phyloP scores from a whole-genome alignment of 106 monocot genomes.

The Dendrobium officinale region DNA sequence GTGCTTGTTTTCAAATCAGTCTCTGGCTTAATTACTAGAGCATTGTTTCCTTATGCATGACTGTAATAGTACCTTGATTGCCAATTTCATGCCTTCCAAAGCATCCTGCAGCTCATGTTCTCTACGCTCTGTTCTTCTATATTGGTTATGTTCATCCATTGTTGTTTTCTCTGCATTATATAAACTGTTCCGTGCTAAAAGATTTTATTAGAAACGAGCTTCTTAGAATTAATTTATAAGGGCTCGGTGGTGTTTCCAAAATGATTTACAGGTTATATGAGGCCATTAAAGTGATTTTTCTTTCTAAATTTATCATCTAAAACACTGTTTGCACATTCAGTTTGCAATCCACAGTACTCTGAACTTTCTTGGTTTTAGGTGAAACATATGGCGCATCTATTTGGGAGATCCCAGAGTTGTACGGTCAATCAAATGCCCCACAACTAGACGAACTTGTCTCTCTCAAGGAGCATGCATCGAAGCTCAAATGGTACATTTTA shows the following conservation, averaged over 20 bases:
- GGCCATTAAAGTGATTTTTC: neutral
- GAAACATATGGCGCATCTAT: conserved; percentile 81
- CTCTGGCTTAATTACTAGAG: no score
- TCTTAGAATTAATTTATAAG: neutral
- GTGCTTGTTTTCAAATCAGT: no score
- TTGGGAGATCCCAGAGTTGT: conserved; percentile 83
- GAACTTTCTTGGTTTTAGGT: conserved; percentile 33
- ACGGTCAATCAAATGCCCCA: conserved; percentile 72
- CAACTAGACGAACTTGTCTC: conserved; percentile 71
- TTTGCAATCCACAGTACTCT: neutral
- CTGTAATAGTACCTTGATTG: no score
- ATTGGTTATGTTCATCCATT: neutral
- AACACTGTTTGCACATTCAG: neutral
- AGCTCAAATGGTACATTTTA: conserved; percentile 64
- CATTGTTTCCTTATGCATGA: no score
- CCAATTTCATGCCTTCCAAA: no score
- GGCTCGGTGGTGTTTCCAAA: neutral
- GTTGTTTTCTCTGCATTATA: neutral
- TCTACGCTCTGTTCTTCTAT: no score
- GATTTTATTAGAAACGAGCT: neutral
- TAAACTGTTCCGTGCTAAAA: neutral
- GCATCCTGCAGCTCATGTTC: no score
- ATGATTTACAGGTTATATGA: neutral
- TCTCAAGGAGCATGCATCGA: conserved; percentile 63
- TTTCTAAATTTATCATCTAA: neutral